Evolutionary conservation across 257 asterid genomes (phyloP), one percentile per base, ranked within the genome.

Genomic region (Phtheirospermum japonicum): DNA sequence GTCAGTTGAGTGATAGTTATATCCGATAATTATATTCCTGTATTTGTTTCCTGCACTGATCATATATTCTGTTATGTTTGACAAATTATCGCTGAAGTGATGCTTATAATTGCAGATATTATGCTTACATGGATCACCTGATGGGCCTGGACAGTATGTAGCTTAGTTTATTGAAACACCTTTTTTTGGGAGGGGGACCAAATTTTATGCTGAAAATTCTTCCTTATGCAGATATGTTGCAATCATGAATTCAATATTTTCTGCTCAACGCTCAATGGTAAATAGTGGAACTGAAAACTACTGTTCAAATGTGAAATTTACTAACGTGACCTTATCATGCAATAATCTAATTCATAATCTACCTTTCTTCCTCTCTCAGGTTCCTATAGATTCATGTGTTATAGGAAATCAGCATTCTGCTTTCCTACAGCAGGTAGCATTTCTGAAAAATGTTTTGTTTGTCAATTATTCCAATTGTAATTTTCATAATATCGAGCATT

Each of bases 231-330:
- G 98, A 78, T 88, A 91, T 68, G 96, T 91, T 62, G 92, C 98
- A 36, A 69, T 91, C 82, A 91, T 88, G 98, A 91, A 91, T 72
- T 75, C 98, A 59, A 91, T 88, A 68, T 91, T 91, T 79, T 91
- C 98, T 36, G 98, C 98, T 67, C 98, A 91, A 57, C 92, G 90
- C 64, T 84, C 88, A 54, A 82, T 84, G 98, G 98, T 91, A 80
- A 67, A 61, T 26, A 48, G 28, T 36, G 18, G 26, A 51, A 19
- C 66, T 72, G 37, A 30, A 9, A 45, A 37, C 51, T 16, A 13
- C 17, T 31, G 26, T 53, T 70, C 42, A 43, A 4, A 30, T 53
- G 13, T 59, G 56, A 28, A 19, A 52, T 56, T 60, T 23, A 52
- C 52, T 34, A n/a, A 51, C 0, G 9, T 28, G 34, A 40, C 31